Percentiles rank a stretch among this genome's conserved stretches.
Evolutionary conservation across 768 basidiomycete species (phyloP).

Genomic region (Russula lepida): DNA sequence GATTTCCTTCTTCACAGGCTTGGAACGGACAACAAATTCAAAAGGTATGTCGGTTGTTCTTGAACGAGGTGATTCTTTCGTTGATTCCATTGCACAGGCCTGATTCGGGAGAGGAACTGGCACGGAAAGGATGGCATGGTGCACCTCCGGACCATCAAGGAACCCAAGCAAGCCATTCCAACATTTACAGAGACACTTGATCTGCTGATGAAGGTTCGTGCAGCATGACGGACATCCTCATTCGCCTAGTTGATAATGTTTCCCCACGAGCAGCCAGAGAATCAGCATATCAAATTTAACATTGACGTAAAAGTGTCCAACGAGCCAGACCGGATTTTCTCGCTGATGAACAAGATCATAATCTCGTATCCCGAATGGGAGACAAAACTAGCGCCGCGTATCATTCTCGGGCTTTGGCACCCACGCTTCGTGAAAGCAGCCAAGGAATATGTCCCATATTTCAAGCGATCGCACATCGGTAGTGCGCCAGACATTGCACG

Average conservation of each 20-base stretch:
- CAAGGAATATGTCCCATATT: constrained; percentile 67
- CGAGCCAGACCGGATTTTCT: constrained; percentile 78
- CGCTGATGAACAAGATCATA: constrained; percentile 64
- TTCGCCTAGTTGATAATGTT: background rate
- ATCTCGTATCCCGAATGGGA: constrained; percentile 62
- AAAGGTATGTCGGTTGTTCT: constrained; percentile 37
- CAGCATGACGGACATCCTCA: constrained; percentile 10
- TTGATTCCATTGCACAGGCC: constrained; percentile 33
- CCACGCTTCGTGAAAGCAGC: constrained; percentile 80
- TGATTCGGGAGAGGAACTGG: constrained; percentile 46
- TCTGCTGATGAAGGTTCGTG: constrained; percentile 64
- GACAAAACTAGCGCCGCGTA: constrained; percentile 65
- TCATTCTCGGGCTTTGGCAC: constrained; percentile 84
- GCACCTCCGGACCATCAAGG: constrained; percentile 69
- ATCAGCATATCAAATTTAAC: constrained; percentile 69
- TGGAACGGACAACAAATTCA: constrained; percentile 78
- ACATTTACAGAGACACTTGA: constrained; percentile 80
- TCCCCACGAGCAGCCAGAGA: constrained; percentile 47
- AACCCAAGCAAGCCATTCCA: constrained; percentile 82
- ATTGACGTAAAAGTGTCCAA: constrained; percentile 94
- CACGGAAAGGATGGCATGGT: constrained; percentile 49
- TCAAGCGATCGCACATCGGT: constrained; percentile 81
- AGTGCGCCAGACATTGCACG: constrained; percentile 60
- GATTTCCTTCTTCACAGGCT: constrained; percentile 30
- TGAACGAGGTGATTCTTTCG: background rate